These are phyloP conservation scores for Cyclaneusma minus DNA, from an alignment of 2,329 filamentous ascomycete genomes.

Conservation along the genomic window DNA sequence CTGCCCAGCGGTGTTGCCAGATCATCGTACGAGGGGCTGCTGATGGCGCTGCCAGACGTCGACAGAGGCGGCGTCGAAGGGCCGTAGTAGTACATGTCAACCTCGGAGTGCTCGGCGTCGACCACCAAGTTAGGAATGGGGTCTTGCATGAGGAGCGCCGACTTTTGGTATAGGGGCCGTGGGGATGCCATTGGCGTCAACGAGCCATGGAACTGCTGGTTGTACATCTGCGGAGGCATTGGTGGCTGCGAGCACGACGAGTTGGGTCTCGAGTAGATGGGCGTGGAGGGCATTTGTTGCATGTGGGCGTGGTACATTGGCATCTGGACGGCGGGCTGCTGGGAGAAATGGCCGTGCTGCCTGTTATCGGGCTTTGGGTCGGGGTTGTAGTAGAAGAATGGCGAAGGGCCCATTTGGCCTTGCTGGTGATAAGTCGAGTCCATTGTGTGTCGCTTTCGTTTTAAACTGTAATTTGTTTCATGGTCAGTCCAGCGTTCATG, in stretches of 20 bases:
- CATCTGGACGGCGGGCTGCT: slow-evolving; percentile 35
- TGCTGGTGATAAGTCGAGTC: slow-evolving; percentile 16
- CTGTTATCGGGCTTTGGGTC: slow-evolving; percentile 58
- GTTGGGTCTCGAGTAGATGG: slow-evolving; percentile 48
- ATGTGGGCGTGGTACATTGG: slow-evolving; percentile 35
- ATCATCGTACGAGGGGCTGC: slow-evolving; percentile 70
- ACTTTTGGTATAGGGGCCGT: slow-evolving; percentile 57
- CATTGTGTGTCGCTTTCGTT: slow-evolving; percentile 12
- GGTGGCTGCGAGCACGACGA: slow-evolving; percentile 47
- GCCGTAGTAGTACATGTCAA: slow-evolving; percentile 47
- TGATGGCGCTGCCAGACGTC: slow-evolving; percentile 67
- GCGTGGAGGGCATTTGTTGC: slow-evolving; percentile 43
- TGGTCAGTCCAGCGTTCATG: too few species aligned
- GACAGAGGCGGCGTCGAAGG: slow-evolving; percentile 82
- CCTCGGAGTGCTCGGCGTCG: slow-evolving; percentile 56
- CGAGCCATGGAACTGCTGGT: slow-evolving; percentile 17
- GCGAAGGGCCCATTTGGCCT: slow-evolving; percentile 50
- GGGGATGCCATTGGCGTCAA: slow-evolving; percentile 67
- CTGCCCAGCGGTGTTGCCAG: slow-evolving; percentile 65
- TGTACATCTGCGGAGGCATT: slow-evolving; percentile 15
- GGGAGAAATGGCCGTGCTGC: slow-evolving; percentile 63
- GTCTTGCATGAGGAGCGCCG: slow-evolving; percentile 50
- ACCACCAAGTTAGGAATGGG: slow-evolving; percentile 44
- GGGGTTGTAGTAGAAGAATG: slow-evolving; percentile 79
- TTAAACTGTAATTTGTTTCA: slow-evolving; percentile 2